Percentiles rank a stretch among this genome's conserved stretches.
phyloP scores from a whole-genome alignment of 441 rosid species.

The Bruguiera hainesii region DNA sequence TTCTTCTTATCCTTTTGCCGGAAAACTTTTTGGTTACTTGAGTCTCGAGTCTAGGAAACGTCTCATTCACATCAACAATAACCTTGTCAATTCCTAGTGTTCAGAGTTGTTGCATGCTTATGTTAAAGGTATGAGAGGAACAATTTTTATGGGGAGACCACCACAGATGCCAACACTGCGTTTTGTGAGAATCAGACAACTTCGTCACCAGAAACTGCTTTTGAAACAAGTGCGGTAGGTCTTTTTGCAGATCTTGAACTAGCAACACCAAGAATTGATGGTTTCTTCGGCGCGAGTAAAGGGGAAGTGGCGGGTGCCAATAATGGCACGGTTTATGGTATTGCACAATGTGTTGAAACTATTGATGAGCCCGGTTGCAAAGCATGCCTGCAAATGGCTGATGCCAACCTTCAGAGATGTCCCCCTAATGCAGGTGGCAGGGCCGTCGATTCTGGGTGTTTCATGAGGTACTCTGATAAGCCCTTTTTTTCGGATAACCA shows the following conservation, averaged over 20 bases:
- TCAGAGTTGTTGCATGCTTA: not conserved
- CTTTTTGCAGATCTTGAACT: constrained; percentile 29
- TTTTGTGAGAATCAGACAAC: constrained; percentile 26
- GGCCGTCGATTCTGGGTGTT: constrained; percentile 43
- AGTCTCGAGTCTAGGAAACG: no score
- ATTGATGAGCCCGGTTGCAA: constrained; percentile 26
- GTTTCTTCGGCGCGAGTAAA: constrained; percentile 32
- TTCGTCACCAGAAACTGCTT: constrained; percentile 4
- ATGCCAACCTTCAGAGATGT: constrained; percentile 28
- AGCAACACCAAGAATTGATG: constrained; percentile 36
- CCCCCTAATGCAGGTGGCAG: constrained; percentile 26
- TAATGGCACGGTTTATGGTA: constrained; percentile 27
- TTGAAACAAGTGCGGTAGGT: constrained; percentile 13
- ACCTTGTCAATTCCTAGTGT: no score
- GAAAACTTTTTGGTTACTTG: no score
- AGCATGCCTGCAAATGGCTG: constrained; percentile 32
- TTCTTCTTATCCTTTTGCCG: no score
- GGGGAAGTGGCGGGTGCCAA: constrained; percentile 10
- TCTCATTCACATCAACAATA: no score
- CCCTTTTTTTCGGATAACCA: constrained; percentile 36
- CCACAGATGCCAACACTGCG: constrained; percentile 29
- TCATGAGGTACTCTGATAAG: constrained; percentile 30
- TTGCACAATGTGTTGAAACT: constrained; percentile 41
- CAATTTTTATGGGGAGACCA: constrained; percentile 34
- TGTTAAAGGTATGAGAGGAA: constrained; percentile 38